Evolutionary conservation across 192 early-diverging fungal genomes (phyloP), one percentile per base, ranked within the genome.

Genomic region (Allomyces macrogynus): DNA sequence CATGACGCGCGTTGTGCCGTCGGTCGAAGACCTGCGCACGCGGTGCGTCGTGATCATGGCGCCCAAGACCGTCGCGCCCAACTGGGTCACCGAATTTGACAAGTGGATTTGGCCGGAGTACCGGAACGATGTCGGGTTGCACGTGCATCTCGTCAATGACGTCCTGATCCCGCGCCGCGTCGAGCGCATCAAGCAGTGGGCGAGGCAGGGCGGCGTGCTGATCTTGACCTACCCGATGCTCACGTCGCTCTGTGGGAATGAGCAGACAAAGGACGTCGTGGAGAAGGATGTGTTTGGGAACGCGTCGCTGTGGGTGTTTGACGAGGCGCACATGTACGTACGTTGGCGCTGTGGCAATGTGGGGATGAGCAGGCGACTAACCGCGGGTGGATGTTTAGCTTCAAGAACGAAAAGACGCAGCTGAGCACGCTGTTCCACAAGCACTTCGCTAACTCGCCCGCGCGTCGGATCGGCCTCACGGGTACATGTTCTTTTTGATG

Each of bases 1-100:
- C 25, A 68, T 68, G 67, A 66, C 65, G 67, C 64, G 65, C 26
- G 40, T 68, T 5, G 24, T 68, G 23, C 64, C 65, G 64, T 64
- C 65, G 24, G 24, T 44, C 43, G 22, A 66, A 64, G 16, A 23
- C 27, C 49, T 66, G 8, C 64, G 43, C 40, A 26, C 24, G 25
- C 26, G 5, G 23, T 43, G 43, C 24, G 65, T 27, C 43, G 24
- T 65, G 42, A 32, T 22, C 11, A 18, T 68, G 63, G 62, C 20
- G 18, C 43, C 23, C 10, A 42, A 26, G 62, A 68, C 62, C 14
- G 64, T 43, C 24, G 25, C 25, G 62, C 32, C 44, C 42, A 68
- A 68, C 60, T 49, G 23, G 23, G 60, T 40, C 27, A 32, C 24
- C 43, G 62, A 68, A 20, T n/a, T 65, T 20, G 16, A 25, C 64